These are phyloP conservation scores for Teunomyces lycoperdinae DNA, from an alignment of 805 yeast species.

Conservation along the genomic window DNA sequence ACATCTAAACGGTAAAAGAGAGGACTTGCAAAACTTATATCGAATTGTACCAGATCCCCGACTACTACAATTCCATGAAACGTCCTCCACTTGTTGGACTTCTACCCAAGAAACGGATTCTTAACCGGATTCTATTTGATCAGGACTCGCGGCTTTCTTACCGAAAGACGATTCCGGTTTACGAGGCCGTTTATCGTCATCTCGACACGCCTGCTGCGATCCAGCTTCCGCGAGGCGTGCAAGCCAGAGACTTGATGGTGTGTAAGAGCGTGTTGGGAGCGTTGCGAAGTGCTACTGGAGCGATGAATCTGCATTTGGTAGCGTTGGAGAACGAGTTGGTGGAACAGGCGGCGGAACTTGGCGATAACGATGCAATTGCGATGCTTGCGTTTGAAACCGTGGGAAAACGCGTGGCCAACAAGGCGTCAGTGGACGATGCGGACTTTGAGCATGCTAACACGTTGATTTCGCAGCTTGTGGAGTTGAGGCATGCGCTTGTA, in stretches of 20 bases:
- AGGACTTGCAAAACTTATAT: too few relatives aligned
- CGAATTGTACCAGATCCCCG: too few relatives aligned
- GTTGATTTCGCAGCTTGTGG: conserved; percentile 56
- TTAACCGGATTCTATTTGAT: conserved; percentile 64
- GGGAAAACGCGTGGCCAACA: conserved; percentile 17
- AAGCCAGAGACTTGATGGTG: conserved; percentile 59
- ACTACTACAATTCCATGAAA: background rate
- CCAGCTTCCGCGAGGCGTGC: conserved; percentile 45
- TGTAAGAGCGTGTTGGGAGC: conserved; percentile 66
- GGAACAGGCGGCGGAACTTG: conserved; percentile 82
- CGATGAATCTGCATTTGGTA: conserved; percentile 53
- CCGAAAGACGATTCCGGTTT: conserved; percentile 51
- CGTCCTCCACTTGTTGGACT: conserved; percentile 27
- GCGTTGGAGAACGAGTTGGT: conserved; percentile 68
- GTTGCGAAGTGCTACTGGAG: conserved; percentile 58
- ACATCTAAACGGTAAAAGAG: too few relatives aligned
- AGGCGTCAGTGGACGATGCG: conserved; percentile 35
- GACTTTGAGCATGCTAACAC: conserved; percentile 63
- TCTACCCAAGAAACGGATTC: conserved; percentile 56
- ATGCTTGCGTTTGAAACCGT: conserved; percentile 68
- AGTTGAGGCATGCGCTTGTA: conserved; percentile 66
- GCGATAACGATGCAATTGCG: conserved; percentile 78
- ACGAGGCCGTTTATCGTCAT: conserved; percentile 48
- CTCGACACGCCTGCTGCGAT: conserved; percentile 40
- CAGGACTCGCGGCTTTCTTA: conserved; percentile 57